phyloP scores from a whole-genome alignment of 495 filamentous ascomycete species.

The Aspergillus kassunensis region DNA sequence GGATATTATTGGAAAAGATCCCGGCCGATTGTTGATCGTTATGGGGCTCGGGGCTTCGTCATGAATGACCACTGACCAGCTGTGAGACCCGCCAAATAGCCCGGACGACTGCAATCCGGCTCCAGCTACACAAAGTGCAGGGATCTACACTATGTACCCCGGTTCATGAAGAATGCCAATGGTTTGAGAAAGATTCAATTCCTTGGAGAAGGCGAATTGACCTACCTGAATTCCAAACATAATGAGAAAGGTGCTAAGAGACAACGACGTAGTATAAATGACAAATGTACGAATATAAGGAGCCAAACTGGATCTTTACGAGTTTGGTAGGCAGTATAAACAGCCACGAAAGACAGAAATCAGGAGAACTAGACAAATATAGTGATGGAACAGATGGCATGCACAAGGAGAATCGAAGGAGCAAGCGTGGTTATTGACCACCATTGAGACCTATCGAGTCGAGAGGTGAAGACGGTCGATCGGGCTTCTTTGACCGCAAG shows the following conservation, averaged over 20 bases:
- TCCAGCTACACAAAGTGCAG: no score
- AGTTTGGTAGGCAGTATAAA: neutral
- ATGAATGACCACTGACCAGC: neutral
- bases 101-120: conserved; percentile 14
- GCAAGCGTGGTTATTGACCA: conserved; percentile 1
- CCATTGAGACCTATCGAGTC: conserved; percentile 41
- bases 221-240: no score
- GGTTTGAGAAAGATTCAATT: no score
- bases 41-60: neutral
- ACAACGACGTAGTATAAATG: no score
- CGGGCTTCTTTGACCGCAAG: conserved; percentile 49
- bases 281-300: conserved; percentile 1
- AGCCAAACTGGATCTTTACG: neutral
- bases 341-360: neutral
- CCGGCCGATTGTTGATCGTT: neutral
- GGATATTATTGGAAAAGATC: neutral
- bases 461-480: conserved; percentile 39
- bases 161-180: no score
- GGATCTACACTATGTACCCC: no score
- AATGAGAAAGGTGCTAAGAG: neutral
- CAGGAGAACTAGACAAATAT: neutral
- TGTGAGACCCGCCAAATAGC: conserved; percentile 2
- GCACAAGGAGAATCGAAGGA: neutral
- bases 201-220: no score
- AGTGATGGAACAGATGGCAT: neutral